These are phyloP conservation scores for Globisporangium takayamanum DNA, from an alignment of 352 stramenopile species.

Conservation along the genomic window DNA sequence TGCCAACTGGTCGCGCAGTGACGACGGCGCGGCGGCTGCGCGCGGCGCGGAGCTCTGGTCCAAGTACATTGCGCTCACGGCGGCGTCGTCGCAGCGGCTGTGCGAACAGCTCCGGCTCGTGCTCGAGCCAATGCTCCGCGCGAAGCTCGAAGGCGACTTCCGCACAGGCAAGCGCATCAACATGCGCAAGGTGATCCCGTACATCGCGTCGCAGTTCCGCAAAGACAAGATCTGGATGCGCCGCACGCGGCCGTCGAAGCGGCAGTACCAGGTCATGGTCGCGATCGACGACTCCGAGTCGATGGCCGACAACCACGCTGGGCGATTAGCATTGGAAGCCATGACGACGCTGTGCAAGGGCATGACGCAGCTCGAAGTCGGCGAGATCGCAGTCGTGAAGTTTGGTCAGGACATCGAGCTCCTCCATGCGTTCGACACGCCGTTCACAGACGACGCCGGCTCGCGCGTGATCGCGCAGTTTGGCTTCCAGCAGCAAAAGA, in stretches of 20 bases:
- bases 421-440: conserved; percentile 94
- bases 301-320: conserved; percentile 96
- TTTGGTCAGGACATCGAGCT: conserved; percentile 97
- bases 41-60: conserved; percentile 85
- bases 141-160: conserved; percentile 98
- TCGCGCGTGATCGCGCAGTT: conserved; percentile 93
- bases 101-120: conserved; percentile 98
- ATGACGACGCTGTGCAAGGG: conserved; percentile 96
- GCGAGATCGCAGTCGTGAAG: conserved; percentile 89
- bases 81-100: conserved; percentile 89
- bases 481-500: conserved; percentile 96
- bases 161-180: conserved; percentile 99
- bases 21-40: conserved; percentile 26
- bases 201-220: conserved; percentile 99
- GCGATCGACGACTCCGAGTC: conserved; percentile 99
- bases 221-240: conserved; percentile 99
- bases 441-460: conserved; percentile 96
- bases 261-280: conserved; percentile 98
- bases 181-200: conserved; percentile 99
- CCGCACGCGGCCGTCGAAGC: conserved; percentile 97
- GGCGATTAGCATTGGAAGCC: conserved; percentile 93
- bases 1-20: conserved; percentile 43
- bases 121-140: conserved; percentile 96
- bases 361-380: conserved; percentile 97
- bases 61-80: conserved; percentile 91